phyloP scores from a whole-genome alignment of 2,329 filamentous ascomycete genomes.

The Ambrosiella cleistominuta region DNA sequence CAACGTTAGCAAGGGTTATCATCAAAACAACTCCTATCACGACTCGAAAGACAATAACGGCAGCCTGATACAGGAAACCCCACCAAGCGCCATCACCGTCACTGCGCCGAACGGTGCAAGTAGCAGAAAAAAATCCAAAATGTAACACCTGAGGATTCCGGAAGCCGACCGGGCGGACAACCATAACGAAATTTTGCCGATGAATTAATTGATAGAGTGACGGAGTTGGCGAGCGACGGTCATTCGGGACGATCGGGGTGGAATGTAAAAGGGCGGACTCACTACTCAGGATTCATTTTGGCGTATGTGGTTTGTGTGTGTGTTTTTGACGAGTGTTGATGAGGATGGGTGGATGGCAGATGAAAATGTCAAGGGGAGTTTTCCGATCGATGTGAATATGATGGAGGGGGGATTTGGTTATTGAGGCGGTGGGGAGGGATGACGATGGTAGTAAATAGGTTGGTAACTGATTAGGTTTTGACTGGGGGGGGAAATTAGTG shows the following conservation, averaged over 20 bases:
- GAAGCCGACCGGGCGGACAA: neutral
- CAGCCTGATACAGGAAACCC: neutral
- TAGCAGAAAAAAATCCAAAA: neutral
- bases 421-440: neutral
- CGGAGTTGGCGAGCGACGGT: neutral
- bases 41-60: neutral
- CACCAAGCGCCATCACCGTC: neutral
- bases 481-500: neutral
- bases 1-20: neutral
- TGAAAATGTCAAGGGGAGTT: no score
- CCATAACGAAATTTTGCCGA: neutral
- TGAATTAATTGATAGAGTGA: neutral
- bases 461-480: neutral
- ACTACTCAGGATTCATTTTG: slow-evolving; percentile 90
- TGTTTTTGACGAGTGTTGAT: neutral
- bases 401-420: neutral
- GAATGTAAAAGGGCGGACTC: slow-evolving; percentile 26
- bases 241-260: neutral
- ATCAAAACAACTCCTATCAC: no score
- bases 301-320: slow-evolving; percentile 16
- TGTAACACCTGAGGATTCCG: neutral
- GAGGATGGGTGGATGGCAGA: neutral
- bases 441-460: neutral
- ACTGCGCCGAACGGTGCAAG: no score
- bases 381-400: neutral